A percentile compares a stretch with the other conserved stretches of the same genome.
These are phyloP conservation scores for Microbotryomycetes sp. DNA, from an alignment of 1,284 basidiomycete species.

Conservation along the genomic window DNA sequence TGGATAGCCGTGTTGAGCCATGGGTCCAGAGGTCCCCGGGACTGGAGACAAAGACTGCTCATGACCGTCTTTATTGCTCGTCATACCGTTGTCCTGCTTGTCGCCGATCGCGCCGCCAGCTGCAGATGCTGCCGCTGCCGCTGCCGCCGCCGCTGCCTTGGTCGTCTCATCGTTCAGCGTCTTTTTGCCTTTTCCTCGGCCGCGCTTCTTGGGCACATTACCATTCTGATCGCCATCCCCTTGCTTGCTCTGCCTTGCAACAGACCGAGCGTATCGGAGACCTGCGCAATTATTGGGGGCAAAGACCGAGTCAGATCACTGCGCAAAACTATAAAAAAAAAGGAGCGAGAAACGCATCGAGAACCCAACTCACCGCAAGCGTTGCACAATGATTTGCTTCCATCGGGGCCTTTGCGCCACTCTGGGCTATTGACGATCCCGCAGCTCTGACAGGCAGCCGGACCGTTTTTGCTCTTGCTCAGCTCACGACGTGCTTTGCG, in stretches of 20 bases:
- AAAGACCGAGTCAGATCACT: too few relatives aligned
- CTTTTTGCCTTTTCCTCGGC: not conserved
- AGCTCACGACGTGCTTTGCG: conserved; percentile 48
- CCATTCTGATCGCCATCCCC: not conserved
- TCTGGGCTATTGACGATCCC: conserved; percentile 79
- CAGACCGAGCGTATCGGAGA: conserved; percentile 23
- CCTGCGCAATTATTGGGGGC: too few relatives aligned
- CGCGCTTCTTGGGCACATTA: not conserved
- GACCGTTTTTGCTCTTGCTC: conserved; percentile 41
- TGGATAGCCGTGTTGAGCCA: too few relatives aligned
- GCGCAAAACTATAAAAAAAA: too few relatives aligned
- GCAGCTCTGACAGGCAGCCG: conserved; percentile 62
- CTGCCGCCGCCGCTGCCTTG: too few relatives aligned
- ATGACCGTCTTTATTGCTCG: too few relatives aligned
- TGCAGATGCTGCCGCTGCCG: too few relatives aligned
- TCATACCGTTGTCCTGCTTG: too few relatives aligned
- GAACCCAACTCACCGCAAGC: conserved; percentile 56
- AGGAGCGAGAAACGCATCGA: too few relatives aligned
- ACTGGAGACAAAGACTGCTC: too few relatives aligned
- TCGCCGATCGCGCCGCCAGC: too few relatives aligned
- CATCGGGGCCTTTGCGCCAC: conserved; percentile 77
- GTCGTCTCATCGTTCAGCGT: not conserved
- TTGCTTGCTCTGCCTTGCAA: conserved; percentile 20
- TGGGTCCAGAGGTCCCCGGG: too few relatives aligned
- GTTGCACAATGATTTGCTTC: conserved; percentile 87